Evolutionary conservation across 306 rosid genomes (phyloP), one percentile per base, ranked within the genome.

Genomic region (Malus orientalis): DNA sequence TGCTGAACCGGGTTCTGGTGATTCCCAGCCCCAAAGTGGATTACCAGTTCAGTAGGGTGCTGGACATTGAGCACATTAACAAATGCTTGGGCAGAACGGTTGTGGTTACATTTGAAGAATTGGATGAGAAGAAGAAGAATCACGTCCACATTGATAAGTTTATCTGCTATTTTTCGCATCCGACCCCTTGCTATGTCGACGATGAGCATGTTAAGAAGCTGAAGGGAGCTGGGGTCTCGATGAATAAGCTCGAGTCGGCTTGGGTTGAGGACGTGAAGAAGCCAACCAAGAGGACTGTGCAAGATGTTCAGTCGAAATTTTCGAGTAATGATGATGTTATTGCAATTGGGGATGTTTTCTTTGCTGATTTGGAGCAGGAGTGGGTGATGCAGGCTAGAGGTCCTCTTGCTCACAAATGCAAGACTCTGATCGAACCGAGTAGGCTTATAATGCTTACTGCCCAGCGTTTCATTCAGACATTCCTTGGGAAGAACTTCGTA

Each of bases 331-430:
- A 89, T 65, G 96, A 90, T 85, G 97, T 95, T 58, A 81, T 92
- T 84, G 98, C 97, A 0, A 91, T 95, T 73, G 98, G 98, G 55
- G 98, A 95, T 85, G 89, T 92, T 62, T 95, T 92, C 84, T 92
- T 58, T 78, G 96, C 98, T 76, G 84, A 89, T 49, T 83, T 90
- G 75, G 98, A 95, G 83, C 80, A 65, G 45, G 88, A 95, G 23
- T 90, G 97, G 98, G 93, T 92, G 78, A 87, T 89, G 91, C 98
- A 92, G 79, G 93, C 97, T 0, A 91, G 98, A 33, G 98, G 98
- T 12, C 98, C 98, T 3, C 84, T 95, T 58, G 97, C 92, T 76
- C 97, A 92, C 79, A 76, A 89, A 59, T 95, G 98, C 89, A 90
- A 88, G 86, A 85, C 97, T 30, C 81, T 92, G 68, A 82, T 95